Evolutionary conservation across 345 rosid genomes (phyloP), one percentile per base, ranked within the genome.

Genomic region (Eucalyptus sp.): DNA sequence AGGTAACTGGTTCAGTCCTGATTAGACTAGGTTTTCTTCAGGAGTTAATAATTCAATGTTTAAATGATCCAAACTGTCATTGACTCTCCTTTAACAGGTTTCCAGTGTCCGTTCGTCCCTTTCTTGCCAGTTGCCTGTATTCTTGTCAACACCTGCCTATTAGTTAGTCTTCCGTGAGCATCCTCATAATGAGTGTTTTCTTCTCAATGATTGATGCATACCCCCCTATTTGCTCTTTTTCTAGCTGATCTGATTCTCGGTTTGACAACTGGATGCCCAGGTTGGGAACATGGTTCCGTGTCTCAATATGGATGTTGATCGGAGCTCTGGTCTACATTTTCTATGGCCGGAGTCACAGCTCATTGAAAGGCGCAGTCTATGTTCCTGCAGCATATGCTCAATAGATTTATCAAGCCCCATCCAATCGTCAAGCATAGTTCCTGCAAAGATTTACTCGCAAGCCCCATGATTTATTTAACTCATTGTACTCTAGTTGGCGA

Each of bases 101-200:
- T 92, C 89, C 90, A 89, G 20, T 98, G 99, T 91, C 99, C 99
- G 43, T 95, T 97, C 92, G 98, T 98, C 88, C 99, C 99, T 3
- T 97, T 97, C 85, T 95, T 98, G 71, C 99, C 99, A 4, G 95
- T 95, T 89, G 88, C 90, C 60, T 94, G 97, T 91, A 96, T 97
- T 91, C 98, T 98, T 89, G 93, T 97, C 96, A 98, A 98, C 91
- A 90, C 91, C 90, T 97, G 97, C 94, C 93, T 98, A 88, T 92
- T 98, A 92, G 91, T 97, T 87, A 98, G 96, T 91, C 93, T 98
- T 31, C 99, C 99, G 99, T 95, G 90, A 94, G 98, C 48, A n/a
- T 68, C 66, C 76, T 89, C 60, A 50, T 29, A 86, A 48, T 25
- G 58, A 52, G 50, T 20, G 37, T 50, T 62, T 29, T 22, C 27